Evolutionary conservation across 1,284 basidiomycete genomes (phyloP), one percentile per base, ranked within the genome.

Genomic region (Ustilago loliicola): DNA sequence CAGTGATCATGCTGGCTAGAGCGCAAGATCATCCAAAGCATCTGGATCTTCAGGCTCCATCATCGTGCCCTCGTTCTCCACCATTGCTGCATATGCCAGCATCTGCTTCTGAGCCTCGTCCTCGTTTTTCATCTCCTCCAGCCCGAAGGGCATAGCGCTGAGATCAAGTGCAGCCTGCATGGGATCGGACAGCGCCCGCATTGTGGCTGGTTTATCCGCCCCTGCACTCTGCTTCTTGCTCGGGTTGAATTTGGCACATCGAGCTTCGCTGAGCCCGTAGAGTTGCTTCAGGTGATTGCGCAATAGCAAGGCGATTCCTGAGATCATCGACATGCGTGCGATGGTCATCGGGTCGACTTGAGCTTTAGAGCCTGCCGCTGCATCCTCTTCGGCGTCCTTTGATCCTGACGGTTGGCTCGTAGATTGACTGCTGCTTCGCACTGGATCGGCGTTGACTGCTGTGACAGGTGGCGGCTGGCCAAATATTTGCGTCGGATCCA

Each of bases 281-380:
- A 83, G 54, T 29, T 66, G 63, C 66, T 83, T 83, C 47, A 85
- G 77, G 34, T 85, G 84, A 56, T 80, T 72, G 23, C 80, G 79
- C 53, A 85, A 78, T 27, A 80, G 36, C 15, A 83, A 61, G 0
- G 73, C 74, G 0, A 73, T 72, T 19, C 80, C 77, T 21, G 82
- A 64, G 27, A 85, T 70, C 23, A 77, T 42, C 11, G 77, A 76
- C 70, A 78, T 75, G 25, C 72, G 62, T n/a, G 77, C 77, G n/a
- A 77, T 51, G n/a, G 60, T 58, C 32, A 68, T 32, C 5, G 57
- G 19, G 34, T 75, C 69, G 7, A 67, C 40, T 21, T 68, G 67
- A 8, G 64, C 23, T 25, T 60, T 62, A 6, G 55, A 45, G 15
- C 32, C 64, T 30, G 42, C 52, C 3, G 38, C 48, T 1, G 29